Base-by-base conservation (phyloP, 192 early-diverging fungal genomes). In the Dispira simplex region DNA sequence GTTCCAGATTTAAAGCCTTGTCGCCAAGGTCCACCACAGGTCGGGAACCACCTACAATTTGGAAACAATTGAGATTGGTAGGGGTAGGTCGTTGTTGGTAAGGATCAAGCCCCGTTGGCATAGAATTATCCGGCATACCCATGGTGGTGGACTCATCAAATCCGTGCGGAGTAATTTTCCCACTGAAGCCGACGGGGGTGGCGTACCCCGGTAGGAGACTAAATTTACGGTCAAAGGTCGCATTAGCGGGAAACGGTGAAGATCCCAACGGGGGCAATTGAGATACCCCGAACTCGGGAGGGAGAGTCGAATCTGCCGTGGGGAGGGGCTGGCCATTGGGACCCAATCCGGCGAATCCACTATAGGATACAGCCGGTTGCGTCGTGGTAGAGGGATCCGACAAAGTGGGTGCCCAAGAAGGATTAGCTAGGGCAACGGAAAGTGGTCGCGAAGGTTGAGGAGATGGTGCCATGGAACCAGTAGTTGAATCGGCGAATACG, bases 21-120 rank as follows among this genome's bases (percentile, higher is more conserved):
- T 11, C 32, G 18, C 58, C 58, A 10, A 60, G 39, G 58, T 60
- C 58, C 14, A 60, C 58, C 32, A 44, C 58, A 44, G 58, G 58
- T 18, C 58, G 58, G 58, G 32, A 14, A 18, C 14, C 3, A 3
- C 28, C 58, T 8, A 44, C 26, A 8, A 60, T 18, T 43, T 60
- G 27, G 58, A 60, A 44, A 27, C 58, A 60, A 3, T 28, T 60
- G 5, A 13, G 32, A 44, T 28, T 13, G 32, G 27, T 18, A 21
- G 14, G 18, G 3, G 55, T 20, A 14, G 21, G 55, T 27, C 23
- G 49, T 51, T 51, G n/a, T 18, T 51, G 16, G 49, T 51, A 39
- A 39, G 32, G 32, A 39, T 39, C 32, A 6, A 39, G 1, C 32
- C 32, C 32, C 32, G 32, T 39, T 39, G 32, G 32, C 6, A 39